Base-by-base conservation (phyloP, 2,329 filamentous ascomycete species). In the Lojkania enalia region DNA sequence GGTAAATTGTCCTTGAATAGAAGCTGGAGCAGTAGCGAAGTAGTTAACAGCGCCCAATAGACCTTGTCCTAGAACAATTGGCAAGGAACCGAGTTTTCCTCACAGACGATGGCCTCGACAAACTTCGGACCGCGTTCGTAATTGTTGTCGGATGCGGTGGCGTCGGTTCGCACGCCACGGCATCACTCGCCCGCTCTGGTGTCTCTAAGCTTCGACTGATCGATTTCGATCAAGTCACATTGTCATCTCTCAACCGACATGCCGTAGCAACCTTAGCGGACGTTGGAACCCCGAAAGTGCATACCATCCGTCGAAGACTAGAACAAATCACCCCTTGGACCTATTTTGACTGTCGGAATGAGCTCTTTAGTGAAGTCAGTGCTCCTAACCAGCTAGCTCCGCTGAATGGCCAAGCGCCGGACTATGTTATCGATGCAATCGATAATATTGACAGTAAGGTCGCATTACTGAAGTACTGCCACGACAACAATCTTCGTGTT, bases 401-500 rank as follows among this genome's bases (percentile, higher is more conserved):
- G 0, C 90, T 89, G 84, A 71, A 75, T 54, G 83, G 76, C 13
- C 81, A 79, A 63, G 78, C 78, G 58, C 90, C 91, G 1, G 86
- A 92, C 59, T 99, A 86, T 62, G 84, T 99, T n/a, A 83, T 99
- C 25, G 94, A 99, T 71, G 95, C 92, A 16, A 99, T 99, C 55
- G 94, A 99, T 71, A 97, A 99, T 65, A 97, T 99, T 51, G 89
- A 96, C 39, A 95, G 90, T 42, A 99, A 99, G 74, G 92, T 99
- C 2, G 87, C 86, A 14, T 75, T 99, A 42, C 77, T 99, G 30
- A 85, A 90, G 60, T 95, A 95, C 72, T 99, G 94, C 72, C 79
- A 91, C 65, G 81, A 84, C 49, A 80, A 90, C 63, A 77, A 79
- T 1, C 75, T 97, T 19, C 86, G 84, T 1, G 90, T 99, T 20